A percentile compares a stretch with the other conserved stretches of the same genome.
Conservation (phyloP, 1,139 yeast species). For the Debaryomyces nepalensis region DNA sequence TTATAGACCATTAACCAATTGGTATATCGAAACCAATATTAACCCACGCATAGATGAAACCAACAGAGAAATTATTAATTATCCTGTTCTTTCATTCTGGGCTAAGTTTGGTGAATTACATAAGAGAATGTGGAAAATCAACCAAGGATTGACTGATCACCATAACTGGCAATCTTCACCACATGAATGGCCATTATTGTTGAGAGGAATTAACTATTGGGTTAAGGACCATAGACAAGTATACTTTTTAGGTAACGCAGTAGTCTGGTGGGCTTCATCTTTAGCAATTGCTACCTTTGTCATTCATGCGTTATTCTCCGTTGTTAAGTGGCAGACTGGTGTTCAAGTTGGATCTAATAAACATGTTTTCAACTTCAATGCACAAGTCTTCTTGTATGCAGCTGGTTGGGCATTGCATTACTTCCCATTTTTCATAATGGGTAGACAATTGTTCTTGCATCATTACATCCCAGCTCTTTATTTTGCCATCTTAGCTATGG, state of each 20-base stretch:
- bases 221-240: slow-evolving; percentile 74
- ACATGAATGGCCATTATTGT: slow-evolving; percentile 82
- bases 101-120: slow-evolving; percentile 80
- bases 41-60: slow-evolving; percentile 38
- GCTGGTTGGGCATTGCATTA: slow-evolving; percentile 87
- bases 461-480: slow-evolving; percentile 92
- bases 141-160: slow-evolving; percentile 80
- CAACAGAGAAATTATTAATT: slow-evolving; percentile 49
- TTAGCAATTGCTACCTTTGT: slow-evolving; percentile 58
- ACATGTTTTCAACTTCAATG: slow-evolving; percentile 70
- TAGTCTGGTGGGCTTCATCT: slow-evolving; percentile 88
- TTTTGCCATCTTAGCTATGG: slow-evolving; percentile 83
- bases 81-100: slow-evolving; percentile 65
- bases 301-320: slow-evolving; percentile 55
- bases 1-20: slow-evolving; percentile 68
- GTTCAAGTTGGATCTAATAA: slow-evolving; percentile 50
- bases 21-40: slow-evolving; percentile 86
- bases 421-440: slow-evolving; percentile 90
- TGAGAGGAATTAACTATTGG: slow-evolving; percentile 97
- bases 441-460: slow-evolving; percentile 89
- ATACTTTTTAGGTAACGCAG: slow-evolving; percentile 88
- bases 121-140: slow-evolving; percentile 88
- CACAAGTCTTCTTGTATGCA: slow-evolving; percentile 67
- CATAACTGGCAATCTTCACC: slow-evolving; percentile 92
- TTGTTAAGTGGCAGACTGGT: slow-evolving; percentile 81